Base-by-base conservation (phyloP, 1,284 basidiomycete genomes). In the Cystobasidium sp. region DNA sequence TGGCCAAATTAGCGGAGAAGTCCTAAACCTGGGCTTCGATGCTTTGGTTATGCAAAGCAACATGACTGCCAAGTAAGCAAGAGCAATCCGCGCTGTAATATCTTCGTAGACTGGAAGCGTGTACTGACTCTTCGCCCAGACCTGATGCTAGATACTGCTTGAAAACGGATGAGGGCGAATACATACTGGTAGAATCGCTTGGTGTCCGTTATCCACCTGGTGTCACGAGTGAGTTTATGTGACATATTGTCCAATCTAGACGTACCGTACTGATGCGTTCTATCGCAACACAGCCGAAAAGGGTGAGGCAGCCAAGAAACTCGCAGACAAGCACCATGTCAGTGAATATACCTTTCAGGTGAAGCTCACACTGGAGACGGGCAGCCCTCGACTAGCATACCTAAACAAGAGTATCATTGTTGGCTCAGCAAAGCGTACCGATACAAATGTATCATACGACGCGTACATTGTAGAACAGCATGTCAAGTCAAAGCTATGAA, bases 381-480 rank as follows among this genome's bases (percentile, higher is more conserved):
- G 70, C 4, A 52, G 49, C 12, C 70, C 70, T 9, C 62, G 70
- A 24, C 43, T 73, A 31, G 70, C 62, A 12, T 73, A 73, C 44
- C 70, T 73, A 14, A 73, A 73, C 52, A 73, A 56, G 22, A 52
- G 61, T 52, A 73, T 73, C 70, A 73, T 73, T 39, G 70, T 73
- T 20, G 70, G 62, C 22, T 65, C 62, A 22, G 70, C 70, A 18
- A 59, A 73, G 20, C 70, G 70, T 5, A 59, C 56, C 43, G 70
- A 73, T 14, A 62, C 51, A 3, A 58, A 47, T 44, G 62, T 73
- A 43, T 56, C 46, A 47, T 73, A 73, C 53, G 70, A 73, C 49
- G 70, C 70, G 18, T 73, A 73, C 31, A 65, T 73, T 24, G 56
- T 73, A 22, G 62, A 73, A 20, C 70, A 73, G 55, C 41, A 73